These are phyloP conservation scores for Pythium chondricola DNA, from an alignment of 352 stramenopile genomes.

Conservation along the genomic window DNA sequence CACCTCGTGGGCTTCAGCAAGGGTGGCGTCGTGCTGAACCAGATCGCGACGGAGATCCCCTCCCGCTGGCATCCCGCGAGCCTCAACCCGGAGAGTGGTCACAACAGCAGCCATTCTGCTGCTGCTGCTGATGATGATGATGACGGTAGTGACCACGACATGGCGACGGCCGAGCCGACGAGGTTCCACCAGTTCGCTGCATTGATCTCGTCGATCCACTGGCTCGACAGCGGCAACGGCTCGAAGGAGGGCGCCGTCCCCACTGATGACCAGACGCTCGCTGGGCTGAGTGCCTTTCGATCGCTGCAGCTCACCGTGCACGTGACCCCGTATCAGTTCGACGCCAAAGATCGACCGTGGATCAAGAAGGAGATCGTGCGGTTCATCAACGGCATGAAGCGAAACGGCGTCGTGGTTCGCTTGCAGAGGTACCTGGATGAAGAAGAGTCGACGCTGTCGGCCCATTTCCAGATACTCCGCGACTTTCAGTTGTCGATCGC, in stretches of 20 bases:
- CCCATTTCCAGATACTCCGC: conserved; percentile 12
- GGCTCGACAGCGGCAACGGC: conserved; percentile 56
- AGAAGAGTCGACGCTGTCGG: not conserved
- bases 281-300: conserved; percentile 29
- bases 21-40: conserved; percentile 57
- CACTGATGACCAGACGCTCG: conserved; percentile 24
- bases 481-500: conserved; percentile 1
- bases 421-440: conserved; percentile 9
- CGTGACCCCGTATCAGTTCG: conserved; percentile 60
- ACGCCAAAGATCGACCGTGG: conserved; percentile 36
- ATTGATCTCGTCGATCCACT: conserved; percentile 54
- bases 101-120: too few species aligned
- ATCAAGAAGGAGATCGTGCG: conserved; percentile 37
- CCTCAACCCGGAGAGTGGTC: not conserved
- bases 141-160: not conserved
- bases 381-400: conserved; percentile 4
- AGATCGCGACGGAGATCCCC: conserved; percentile 59
- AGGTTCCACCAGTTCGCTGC: conserved; percentile 2
- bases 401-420: not conserved
- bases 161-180: not conserved
- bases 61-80: conserved; percentile 4
- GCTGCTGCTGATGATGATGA: conserved; percentile 12
- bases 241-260: conserved; percentile 37
- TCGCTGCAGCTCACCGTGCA: conserved; percentile 48
- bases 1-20: conserved; percentile 70